Evolutionary conservation across 768 basidiomycete genomes (phyloP).

Genomic region (Austroboletus festivus): DNA sequence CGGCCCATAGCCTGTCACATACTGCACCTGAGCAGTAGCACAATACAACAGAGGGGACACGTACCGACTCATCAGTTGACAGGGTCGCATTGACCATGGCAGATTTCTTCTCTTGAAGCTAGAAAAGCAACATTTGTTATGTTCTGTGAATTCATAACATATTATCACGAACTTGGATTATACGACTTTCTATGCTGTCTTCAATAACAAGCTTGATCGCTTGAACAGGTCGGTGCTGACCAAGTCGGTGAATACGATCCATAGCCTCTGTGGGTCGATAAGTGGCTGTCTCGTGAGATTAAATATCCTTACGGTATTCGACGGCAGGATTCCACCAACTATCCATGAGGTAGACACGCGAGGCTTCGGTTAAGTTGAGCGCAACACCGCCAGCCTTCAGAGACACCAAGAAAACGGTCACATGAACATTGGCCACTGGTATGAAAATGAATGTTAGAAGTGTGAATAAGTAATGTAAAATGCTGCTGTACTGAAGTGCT

Average conservation of each 20-base stretch:
- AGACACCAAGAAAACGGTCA: conserved; percentile 96
- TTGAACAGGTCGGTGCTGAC: conserved; percentile 90
- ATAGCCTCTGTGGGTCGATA: conserved; percentile 67
- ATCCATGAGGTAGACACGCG: conserved; percentile 95
- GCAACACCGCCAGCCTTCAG: conserved; percentile 96
- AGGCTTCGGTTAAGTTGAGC: conserved; percentile 86
- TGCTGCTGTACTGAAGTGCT: conserved; percentile 75
- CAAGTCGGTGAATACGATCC: conserved; percentile 95
- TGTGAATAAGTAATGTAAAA: not conserved
- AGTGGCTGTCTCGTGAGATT: conserved; percentile 1
- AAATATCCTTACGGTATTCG: conserved; percentile 65
- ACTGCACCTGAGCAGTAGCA: conserved; percentile 10
- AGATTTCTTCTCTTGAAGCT: conserved; percentile 96
- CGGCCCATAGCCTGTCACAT: conserved; percentile 81
- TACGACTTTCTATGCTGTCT: conserved; percentile 94
- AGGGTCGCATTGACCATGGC: conserved; percentile 92
- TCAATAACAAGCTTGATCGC: conserved; percentile 94
- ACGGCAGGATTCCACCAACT: conserved; percentile 99
- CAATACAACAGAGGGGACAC: conserved; percentile 21
- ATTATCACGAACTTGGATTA: conserved; percentile 64
- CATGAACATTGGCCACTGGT: conserved; percentile 85
- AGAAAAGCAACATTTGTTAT: not conserved
- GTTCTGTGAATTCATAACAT: not conserved
- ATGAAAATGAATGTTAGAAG: not conserved
- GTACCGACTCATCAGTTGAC: conserved; percentile 74